Percentiles rank a stretch among this genome's conserved stretches.
Conservation (phyloP, 2,329 filamentous ascomycete species). For the Xylariaceae sp. region DNA sequence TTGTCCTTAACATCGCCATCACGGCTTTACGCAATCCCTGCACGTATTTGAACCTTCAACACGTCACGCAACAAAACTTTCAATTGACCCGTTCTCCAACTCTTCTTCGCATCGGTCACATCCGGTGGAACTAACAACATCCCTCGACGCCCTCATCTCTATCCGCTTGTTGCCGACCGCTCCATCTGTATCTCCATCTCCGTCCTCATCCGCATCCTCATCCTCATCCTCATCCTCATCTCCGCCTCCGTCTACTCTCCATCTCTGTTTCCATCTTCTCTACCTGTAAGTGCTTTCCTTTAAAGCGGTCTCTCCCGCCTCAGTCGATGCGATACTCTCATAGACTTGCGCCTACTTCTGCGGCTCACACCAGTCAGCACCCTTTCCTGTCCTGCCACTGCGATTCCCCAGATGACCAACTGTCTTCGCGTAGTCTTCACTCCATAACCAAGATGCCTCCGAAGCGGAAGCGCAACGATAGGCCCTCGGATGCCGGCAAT, state of each 20-base stretch:
- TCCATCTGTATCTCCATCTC: not conserved
- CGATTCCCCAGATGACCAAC: constrained; percentile 24
- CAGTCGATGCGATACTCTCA: constrained; percentile 17
- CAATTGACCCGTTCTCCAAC: not conserved
- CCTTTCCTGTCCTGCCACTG: constrained; percentile 13
- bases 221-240: not conserved
- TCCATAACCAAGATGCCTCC: constrained; percentile 43
- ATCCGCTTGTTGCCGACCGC: not conserved
- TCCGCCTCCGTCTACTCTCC: too few relatives aligned
- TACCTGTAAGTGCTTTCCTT: not conserved
- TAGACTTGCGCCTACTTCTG: constrained; percentile 10
- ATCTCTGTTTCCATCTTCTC: not conserved
- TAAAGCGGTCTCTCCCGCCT: constrained; percentile 3
- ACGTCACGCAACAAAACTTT: not conserved
- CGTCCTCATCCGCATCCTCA: not conserved
- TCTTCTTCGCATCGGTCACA: not conserved
- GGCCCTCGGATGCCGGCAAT: constrained; percentile 42
- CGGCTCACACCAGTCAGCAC: constrained; percentile 17
- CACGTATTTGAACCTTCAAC: constrained; percentile 11
- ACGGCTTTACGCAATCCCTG: constrained; percentile 18
- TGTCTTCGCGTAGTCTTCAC: constrained; percentile 16
- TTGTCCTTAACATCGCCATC: constrained; percentile 14
- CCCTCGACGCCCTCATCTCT: not conserved
- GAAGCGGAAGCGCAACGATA: constrained; percentile 55
- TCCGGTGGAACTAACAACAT: not conserved